These are phyloP conservation scores for Arthrobotrys conoides DNA, from an alignment of 2,329 filamentous ascomycete species.

Conservation along the genomic window DNA sequence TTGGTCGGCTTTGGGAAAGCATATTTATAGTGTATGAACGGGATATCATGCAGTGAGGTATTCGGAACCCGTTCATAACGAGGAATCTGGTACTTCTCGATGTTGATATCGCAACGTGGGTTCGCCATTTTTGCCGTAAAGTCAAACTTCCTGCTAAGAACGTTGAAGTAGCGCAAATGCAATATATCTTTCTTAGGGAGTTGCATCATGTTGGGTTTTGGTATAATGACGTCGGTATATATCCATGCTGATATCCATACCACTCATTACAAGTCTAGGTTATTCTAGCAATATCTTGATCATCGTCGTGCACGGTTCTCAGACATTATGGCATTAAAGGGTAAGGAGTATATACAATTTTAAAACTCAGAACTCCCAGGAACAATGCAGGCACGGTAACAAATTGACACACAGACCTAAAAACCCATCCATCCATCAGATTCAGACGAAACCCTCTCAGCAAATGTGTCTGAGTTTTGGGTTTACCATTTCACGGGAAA, in stretches of 20 bases:
- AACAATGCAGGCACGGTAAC: conserved; percentile 33
- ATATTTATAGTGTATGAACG: conserved; percentile 77
- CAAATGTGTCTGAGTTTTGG: conserved; percentile 44
- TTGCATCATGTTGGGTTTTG: conserved; percentile 7
- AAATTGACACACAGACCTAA: conserved; percentile 2
- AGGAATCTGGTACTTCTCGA: conserved; percentile 75
- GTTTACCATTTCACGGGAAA: neutral
- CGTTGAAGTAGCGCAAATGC: neutral
- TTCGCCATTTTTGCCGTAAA: conserved; percentile 40
- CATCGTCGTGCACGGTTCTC: neutral
- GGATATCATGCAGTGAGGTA: conserved; percentile 75
- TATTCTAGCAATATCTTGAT: neutral
- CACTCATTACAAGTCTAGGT: neutral
- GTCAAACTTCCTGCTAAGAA: no score
- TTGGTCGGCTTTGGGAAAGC: conserved; percentile 69
- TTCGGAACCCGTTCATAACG: conserved; percentile 74
- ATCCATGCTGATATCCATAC: no score
- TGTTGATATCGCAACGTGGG: conserved; percentile 70
- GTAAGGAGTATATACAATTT: conserved; percentile 63
- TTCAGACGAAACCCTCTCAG: conserved; percentile 27
- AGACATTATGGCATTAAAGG: conserved; percentile 12
- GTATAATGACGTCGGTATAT: neutral
- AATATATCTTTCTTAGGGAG: neutral
- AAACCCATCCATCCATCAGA: conserved; percentile 5
- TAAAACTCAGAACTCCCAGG: conserved; percentile 43